These are phyloP conservation scores for Coemansia biformis DNA, from an alignment of 192 early-diverging fungal species.

Conservation along the genomic window DNA sequence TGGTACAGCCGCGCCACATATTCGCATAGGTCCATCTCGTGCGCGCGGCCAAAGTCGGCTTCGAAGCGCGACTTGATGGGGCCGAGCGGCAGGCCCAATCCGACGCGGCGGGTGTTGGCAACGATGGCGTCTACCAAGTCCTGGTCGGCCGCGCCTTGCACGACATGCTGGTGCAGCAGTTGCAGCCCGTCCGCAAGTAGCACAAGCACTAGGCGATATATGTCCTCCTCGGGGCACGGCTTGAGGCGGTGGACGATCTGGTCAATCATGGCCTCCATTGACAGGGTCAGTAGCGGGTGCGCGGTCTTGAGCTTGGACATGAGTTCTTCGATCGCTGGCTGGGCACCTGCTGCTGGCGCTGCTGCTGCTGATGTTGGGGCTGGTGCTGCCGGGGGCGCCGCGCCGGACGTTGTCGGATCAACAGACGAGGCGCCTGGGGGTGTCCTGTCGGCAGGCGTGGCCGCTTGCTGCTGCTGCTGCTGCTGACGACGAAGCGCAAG, in stretches of 20 bases:
- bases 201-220: conserved; percentile 91
- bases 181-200: conserved; percentile 86
- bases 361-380: conserved; percentile 11
- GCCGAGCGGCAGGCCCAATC: conserved; percentile 77
- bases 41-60: conserved; percentile 85
- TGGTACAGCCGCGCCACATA: conserved; percentile 81
- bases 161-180: conserved; percentile 46
- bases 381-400: no score
- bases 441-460: conserved; percentile 2
- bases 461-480: not conserved
- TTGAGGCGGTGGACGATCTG: conserved; percentile 93
- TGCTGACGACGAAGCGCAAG: conserved; percentile 55
- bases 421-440: no score
- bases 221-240: conserved; percentile 94
- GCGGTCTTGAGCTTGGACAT: conserved; percentile 93
- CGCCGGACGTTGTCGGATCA: no score
- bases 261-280: conserved; percentile 99
- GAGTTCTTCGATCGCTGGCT: conserved; percentile 78
- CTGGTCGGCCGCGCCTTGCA: conserved; percentile 19
- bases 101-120: conserved; percentile 77
- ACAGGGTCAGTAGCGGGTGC: conserved; percentile 85
- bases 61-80: conserved; percentile 68
- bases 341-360: not conserved
- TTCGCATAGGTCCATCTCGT: conserved; percentile 70
- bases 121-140: conserved; percentile 32